Conservation (phyloP, 441 rosid genomes). For the Erysimum cheiri region DNA sequence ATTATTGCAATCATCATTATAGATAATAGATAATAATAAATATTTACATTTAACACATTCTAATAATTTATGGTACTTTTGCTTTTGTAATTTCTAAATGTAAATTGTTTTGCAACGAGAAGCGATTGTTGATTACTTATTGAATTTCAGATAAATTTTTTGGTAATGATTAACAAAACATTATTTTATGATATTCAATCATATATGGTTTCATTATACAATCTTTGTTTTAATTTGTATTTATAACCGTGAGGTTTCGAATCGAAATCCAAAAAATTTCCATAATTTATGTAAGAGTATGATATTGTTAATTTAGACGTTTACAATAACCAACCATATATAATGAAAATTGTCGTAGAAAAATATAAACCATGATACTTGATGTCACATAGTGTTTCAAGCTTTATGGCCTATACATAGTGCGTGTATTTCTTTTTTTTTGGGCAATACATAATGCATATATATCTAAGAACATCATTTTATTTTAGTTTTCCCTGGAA, state of each 20-base stretch:
- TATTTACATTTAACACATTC: background rate
- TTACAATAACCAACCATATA: constrained; percentile 1
- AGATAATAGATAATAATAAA: background rate
- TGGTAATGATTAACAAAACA: background rate
- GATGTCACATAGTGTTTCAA: background rate
- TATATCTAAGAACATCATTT: background rate
- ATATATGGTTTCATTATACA: background rate
- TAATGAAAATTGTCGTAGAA: background rate
- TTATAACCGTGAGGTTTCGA: background rate
- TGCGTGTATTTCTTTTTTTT: background rate
- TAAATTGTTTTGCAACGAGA: no score
- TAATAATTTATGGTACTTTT: background rate
- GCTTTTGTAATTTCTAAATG: no score
- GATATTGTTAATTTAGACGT: background rate
- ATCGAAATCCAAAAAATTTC: background rate
- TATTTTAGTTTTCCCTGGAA: background rate
- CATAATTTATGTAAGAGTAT: background rate
- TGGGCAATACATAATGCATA: background rate
- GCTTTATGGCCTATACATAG: background rate
- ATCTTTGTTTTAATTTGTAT: background rate
- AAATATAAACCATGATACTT: background rate
- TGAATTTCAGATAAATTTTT: no score
- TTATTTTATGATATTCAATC: background rate
- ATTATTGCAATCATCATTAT: background rate
- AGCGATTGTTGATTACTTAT: no score